Evolutionary conservation across 2,329 filamentous ascomycete genomes (phyloP).

Genomic region (Xylariales sp.): DNA sequence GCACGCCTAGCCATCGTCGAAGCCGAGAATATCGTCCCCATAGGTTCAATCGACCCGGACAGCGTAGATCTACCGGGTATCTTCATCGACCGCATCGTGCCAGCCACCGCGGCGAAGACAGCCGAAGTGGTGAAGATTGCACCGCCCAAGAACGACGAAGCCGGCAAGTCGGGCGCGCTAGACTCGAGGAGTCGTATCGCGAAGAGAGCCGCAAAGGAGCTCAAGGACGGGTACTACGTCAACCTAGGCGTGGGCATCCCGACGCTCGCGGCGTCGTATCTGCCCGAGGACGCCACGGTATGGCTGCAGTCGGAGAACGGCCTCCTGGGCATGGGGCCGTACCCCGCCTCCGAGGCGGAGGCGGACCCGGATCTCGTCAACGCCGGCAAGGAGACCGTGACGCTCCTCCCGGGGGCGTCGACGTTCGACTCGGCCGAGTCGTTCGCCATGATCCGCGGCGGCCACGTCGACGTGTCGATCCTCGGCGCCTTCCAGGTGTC

Average conservation of each 20-base stretch:
- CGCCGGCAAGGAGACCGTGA: conserved; percentile 88
- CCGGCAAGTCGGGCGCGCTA: conserved; percentile 46
- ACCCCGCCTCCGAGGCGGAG: conserved; percentile 74
- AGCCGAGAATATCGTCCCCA: conserved; percentile 83
- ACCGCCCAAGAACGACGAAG: conserved; percentile 54
- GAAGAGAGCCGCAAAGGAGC: conserved; percentile 79
- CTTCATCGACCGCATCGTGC: conserved; percentile 84
- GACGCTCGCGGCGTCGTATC: conserved; percentile 82
- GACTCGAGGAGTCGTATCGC: conserved; percentile 77
- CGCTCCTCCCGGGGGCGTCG: conserved; percentile 78
- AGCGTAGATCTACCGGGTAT: conserved; percentile 84
- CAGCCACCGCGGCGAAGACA: conserved; percentile 75
- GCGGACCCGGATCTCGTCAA: conserved; percentile 86
- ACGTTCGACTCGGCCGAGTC: conserved; percentile 85
- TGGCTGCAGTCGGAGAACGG: conserved; percentile 91
- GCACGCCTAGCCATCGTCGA: conserved; percentile 83
- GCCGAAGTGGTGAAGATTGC: conserved; percentile 75
- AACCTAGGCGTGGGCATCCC: conserved; percentile 89
- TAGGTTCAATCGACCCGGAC: conserved; percentile 78
- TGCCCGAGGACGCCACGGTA: conserved; percentile 75
- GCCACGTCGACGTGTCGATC: conserved; percentile 85
- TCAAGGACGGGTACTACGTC: conserved; percentile 83
- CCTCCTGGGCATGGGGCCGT: conserved; percentile 84
- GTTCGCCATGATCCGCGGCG: conserved; percentile 88
- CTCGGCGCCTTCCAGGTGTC: conserved; percentile 85